These are phyloP conservation scores for Zalaria obscura DNA, from an alignment of 2,329 filamentous ascomycete species.

Conservation along the genomic window DNA sequence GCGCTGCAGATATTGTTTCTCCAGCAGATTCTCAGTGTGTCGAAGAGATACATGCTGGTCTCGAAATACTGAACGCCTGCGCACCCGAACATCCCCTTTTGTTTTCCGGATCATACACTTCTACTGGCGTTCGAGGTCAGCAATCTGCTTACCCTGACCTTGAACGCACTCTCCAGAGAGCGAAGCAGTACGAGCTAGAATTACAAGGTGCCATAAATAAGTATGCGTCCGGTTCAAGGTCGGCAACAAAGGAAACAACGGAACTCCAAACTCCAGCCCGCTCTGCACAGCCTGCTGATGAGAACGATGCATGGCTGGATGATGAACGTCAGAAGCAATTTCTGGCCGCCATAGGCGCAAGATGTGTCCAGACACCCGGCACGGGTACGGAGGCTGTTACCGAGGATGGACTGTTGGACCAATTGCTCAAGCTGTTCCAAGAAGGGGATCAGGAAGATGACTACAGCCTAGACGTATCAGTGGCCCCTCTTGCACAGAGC, in stretches of 20 bases:
- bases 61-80: background rate
- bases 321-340: conserved; percentile 42
- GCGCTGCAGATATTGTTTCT: background rate
- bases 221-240: background rate
- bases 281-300: background rate
- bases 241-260: background rate
- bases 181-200: conserved; percentile 5
- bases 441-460: no score
- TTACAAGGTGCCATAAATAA: conserved; percentile 2
- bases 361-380: background rate
- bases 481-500: background rate
- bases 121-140: background rate
- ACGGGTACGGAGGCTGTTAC: no score
- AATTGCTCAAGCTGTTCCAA: no score
- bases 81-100: conserved; percentile 3
- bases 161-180: conserved; percentile 3
- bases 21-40: conserved; percentile 1
- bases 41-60: conserved; percentile 1
- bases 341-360: background rate
- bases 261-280: background rate
- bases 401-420: no score
- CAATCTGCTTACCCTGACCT: background rate
- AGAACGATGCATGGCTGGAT: conserved; percentile 32
- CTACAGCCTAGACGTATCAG: no score
- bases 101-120: background rate